These are phyloP conservation scores for Nowakowskiella sp. DNA, from an alignment of 192 early-diverging fungal species.

Conservation along the genomic window DNA sequence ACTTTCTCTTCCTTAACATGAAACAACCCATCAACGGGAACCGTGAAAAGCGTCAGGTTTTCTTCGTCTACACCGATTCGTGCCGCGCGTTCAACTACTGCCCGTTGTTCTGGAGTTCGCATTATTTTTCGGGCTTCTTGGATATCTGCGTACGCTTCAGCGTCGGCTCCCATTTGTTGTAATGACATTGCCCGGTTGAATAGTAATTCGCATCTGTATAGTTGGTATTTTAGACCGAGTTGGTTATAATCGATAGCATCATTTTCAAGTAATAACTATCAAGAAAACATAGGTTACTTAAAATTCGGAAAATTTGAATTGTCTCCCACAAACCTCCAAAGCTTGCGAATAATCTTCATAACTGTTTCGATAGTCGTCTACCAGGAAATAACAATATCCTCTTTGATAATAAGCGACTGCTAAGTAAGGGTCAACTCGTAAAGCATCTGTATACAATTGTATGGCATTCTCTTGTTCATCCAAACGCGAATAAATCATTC, in stretches of 20 bases:
- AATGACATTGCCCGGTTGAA: conserved; percentile 77
- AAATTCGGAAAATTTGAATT: neutral
- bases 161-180: conserved; percentile 57
- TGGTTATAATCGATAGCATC: conserved; percentile 78
- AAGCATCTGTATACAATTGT: conserved; percentile 54
- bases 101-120: conserved; percentile 14
- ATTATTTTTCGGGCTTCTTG: conserved; percentile 36
- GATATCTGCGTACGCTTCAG: conserved; percentile 59
- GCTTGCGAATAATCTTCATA: conserved; percentile 61
- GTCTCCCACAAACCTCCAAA: conserved; percentile 34
- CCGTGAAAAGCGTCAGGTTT: conserved; percentile 27
- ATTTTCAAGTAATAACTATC: conserved; percentile 49
- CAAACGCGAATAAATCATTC: conserved; percentile 67
- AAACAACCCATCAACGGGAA: conserved; percentile 72
- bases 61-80: conserved; percentile 17
- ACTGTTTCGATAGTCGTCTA: conserved; percentile 54
- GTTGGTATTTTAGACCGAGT: conserved; percentile 69
- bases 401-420: conserved; percentile 81
- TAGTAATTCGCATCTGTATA: conserved; percentile 69
- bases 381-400: conserved; percentile 66
- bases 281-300: neutral
- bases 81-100: conserved; percentile 18
- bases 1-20: conserved; percentile 69
- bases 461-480: conserved; percentile 67
- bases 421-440: conserved; percentile 66